A percentile compares a stretch with the other conserved stretches of the same genome.
Evolutionary conservation across 305 asterid species (phyloP).

Genomic region (Nicotiana rustica): DNA sequence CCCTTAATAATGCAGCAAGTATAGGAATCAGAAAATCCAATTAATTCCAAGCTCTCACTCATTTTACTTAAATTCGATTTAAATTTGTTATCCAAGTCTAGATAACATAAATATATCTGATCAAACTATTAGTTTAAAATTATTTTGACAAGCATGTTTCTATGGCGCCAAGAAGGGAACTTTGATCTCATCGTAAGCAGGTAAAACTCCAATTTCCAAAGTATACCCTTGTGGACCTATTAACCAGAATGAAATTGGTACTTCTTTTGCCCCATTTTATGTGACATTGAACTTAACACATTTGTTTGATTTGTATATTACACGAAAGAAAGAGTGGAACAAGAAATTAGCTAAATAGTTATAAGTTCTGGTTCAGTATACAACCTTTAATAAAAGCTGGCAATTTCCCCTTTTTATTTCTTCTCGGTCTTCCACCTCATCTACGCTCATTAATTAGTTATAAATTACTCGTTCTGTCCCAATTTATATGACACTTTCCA

Average conservation of each 20-base stretch:
- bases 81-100: neutral
- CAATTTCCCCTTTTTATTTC: neutral
- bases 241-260: neutral
- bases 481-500: neutral
- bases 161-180: conserved; percentile 8
- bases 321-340: neutral
- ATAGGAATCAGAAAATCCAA: neutral
- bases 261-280: conserved; percentile 18
- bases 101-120: conserved; percentile 12
- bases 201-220: conserved; percentile 10
- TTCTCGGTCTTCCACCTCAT: neutral
- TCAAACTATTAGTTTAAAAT: neutral
- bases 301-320: neutral
- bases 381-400: neutral
- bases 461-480: neutral
- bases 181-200: conserved; percentile 13
- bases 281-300: neutral
- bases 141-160: neutral
- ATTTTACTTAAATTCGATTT: neutral
- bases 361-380: neutral
- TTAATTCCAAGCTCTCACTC: conserved; percentile 1
- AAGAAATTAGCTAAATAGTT: conserved; percentile 4
- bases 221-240: neutral
- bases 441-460: too few relatives aligned
- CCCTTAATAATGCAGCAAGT: neutral